Evolutionary conservation across 202 grass and related monocot genomes (phyloP), one percentile per base, ranked within the genome.

Genomic region (Schoenoplectus tabernaemontani): DNA sequence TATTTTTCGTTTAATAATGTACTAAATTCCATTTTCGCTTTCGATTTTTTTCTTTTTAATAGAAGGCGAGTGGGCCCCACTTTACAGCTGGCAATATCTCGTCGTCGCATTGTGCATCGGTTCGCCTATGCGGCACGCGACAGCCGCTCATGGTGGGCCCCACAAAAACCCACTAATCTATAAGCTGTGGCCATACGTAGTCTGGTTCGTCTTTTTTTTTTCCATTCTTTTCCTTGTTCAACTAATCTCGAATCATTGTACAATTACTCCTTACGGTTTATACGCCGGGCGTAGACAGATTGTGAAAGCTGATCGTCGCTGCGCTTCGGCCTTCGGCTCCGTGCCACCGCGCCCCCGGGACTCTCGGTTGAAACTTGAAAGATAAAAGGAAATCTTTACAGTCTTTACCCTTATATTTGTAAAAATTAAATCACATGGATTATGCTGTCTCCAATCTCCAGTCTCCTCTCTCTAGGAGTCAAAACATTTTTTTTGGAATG

Each of bases 131-230:
- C 39, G 79, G 82, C 69, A 78, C 32, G 33, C 65, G 37, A 51
- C 79, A 83, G 84, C 89, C 89, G 87, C 86, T 82, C 82, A 81
- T 80, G 79, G 53, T 17, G 80, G 71, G 80, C 11, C 51, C 68
- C 79, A 61, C 38, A 51, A 0, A 9, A 26, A 56, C 70, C 47
- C 26, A 75, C 47, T 15, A 16, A 43, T 33, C 16, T 11, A 0
- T n/a, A n/a, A n/a, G n/a, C n/a, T n/a, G n/a, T n/a, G n/a, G n/a
- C n/a, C n/a, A n/a, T n/a, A n/a, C n/a, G n/a, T n/a, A n/a, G n/a
- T n/a, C 51, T 4, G 16, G 16, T n/a, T 56, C n/a, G 4, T 53
- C 16, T 3, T 51, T 53, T 5, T 17, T 53, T 53, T 53, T 53
- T 13, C 15, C 17, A 48, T 12, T 69, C 16, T 30, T 30, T 30